Evolutionary conservation across 208 protist genomes (phyloP), one percentile per base, ranked within the genome.

Genomic region (Zelonia costaricensis): DNA sequence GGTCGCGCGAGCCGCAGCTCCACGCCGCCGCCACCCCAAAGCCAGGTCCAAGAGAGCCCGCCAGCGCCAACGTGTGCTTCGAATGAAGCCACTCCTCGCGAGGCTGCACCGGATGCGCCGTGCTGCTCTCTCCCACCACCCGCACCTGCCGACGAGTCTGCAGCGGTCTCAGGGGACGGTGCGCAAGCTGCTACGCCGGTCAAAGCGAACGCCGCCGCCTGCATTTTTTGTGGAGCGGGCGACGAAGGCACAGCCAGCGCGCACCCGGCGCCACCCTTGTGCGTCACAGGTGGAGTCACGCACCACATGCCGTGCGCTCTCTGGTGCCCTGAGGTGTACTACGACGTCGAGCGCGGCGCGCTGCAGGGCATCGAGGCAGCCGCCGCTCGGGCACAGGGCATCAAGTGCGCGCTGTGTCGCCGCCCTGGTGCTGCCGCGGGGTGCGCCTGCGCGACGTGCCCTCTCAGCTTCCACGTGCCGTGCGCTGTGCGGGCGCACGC

Each of bases 271-370:
- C 42, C 57, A 6, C 47, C 57, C 1, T 45, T 64, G 8, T 47
- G 42, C 31, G 4, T 18, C 15, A 35, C 54, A 1, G 69, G 67
- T 12, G 77, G 68, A 15, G 13, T 70, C 23, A 6, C 22, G 5
- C 78, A 80, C 46, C 86, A 92, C 65, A 57, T 72, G 20, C 57
- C 51, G 6, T 93, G 86, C 49, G 86, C 86, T 0, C 62, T 93
- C 13, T 93, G 86, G 86, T 86, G 77, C 39, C 80, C 86, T 53
- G 82, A 90, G 56, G 86, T 93, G 16, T 93, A 73, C 63, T 84
- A 76, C 63, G 69, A 89, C 33, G 43, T n/a, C n/a, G 12, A 47
- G 15, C 22, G 53, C 16, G 49, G 36, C 13, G 25, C 10, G 20
- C 66, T 90, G 53, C 36, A 33, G 13, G 53, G 78, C 38, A 36